Evolutionary conservation across 1,284 basidiomycete genomes (phyloP), one percentile per base, ranked within the genome.

Genomic region (Farysia itapuensis): DNA sequence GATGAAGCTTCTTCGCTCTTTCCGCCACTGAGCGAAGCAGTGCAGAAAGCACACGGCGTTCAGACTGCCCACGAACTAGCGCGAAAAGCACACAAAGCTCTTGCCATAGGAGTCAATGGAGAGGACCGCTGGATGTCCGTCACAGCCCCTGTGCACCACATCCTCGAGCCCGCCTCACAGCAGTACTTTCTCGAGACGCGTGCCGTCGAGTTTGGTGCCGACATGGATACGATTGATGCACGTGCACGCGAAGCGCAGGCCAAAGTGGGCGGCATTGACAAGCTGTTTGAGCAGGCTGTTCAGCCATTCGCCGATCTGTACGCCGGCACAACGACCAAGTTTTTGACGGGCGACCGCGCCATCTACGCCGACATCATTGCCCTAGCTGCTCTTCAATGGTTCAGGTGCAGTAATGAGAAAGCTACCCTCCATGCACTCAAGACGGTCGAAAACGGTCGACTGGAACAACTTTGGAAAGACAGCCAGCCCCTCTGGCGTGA

Each of bases 301-400:
- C 14, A 38, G 24, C 56, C 56, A 0, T 59, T 41, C 13, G 41
- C 31, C 5, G 26, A 52, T 20, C 26, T 52, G 32, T 59, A 59
- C 35, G 30, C 13, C 23, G 43, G 44, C 15, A 35, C 26, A 7
- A 34, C 43, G 24, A 4, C 33, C 12, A 45, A 36, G 1, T 9
- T 34, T 3, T 52, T 59, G 5, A 42, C 41, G 8, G 56, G 49
- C 7, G 43, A 53, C 2, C 30, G 25, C 4, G 32, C 49, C 0
- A 38, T 45, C 24, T 59, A 59, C 18, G 49, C 56, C 2, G 56
- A 59, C 28, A 4, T 59, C 4, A 53, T 45, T 12, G n/a, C 39
- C 7, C 13, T 59, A 8, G 49, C 39, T 11, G 22, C 37, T 12
- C 22, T 59, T 28, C 56, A 59, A 28, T 59, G 56, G 56, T 49